Evolutionary conservation across 2,329 filamentous ascomycete species (phyloP).

Genomic region (Diplodia intermedia): DNA sequence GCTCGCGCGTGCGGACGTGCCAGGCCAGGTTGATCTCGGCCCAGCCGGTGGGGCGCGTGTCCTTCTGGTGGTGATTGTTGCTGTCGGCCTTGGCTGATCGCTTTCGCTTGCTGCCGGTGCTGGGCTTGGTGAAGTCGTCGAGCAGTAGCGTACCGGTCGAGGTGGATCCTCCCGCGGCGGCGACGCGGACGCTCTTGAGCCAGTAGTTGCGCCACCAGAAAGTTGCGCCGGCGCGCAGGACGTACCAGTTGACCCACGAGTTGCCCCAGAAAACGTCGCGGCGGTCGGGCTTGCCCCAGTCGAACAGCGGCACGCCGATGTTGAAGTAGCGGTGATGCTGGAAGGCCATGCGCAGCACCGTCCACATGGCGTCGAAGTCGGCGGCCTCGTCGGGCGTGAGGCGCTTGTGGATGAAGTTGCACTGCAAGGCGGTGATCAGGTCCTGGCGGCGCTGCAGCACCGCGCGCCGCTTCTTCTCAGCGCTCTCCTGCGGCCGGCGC

Average conservation of each 20-base stretch:
- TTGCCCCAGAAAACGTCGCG: constrained; percentile 36
- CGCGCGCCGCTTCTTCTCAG: constrained; percentile 20
- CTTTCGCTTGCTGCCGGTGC: constrained; percentile 3
- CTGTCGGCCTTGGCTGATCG: neutral
- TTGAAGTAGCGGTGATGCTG: constrained; percentile 40
- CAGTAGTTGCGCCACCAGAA: constrained; percentile 46
- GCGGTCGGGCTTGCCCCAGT: constrained; percentile 32
- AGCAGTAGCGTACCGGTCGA: neutral
- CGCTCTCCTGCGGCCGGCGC: constrained; percentile 28
- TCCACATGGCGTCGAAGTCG: constrained; percentile 44
- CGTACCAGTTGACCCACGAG: constrained; percentile 45
- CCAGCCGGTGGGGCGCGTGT: constrained; percentile 19
- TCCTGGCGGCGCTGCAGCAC: constrained; percentile 34
- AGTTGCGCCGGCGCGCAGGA: constrained; percentile 42
- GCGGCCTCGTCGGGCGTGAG: constrained; percentile 37
- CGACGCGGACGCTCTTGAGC: constrained; percentile 26
- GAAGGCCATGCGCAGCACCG: constrained; percentile 42
- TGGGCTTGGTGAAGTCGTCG: constrained; percentile 19
- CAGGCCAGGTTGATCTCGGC: constrained; percentile 23
- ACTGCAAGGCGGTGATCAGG: constrained; percentile 35
- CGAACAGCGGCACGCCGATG: constrained; percentile 41
- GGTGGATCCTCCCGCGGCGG: neutral
- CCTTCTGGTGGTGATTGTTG: neutral
- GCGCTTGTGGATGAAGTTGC: constrained; percentile 28
- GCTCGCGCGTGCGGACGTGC: constrained; percentile 4